These are phyloP conservation scores for Starmerella davenportii DNA, from an alignment of 805 yeast genomes.

Conservation along the genomic window DNA sequence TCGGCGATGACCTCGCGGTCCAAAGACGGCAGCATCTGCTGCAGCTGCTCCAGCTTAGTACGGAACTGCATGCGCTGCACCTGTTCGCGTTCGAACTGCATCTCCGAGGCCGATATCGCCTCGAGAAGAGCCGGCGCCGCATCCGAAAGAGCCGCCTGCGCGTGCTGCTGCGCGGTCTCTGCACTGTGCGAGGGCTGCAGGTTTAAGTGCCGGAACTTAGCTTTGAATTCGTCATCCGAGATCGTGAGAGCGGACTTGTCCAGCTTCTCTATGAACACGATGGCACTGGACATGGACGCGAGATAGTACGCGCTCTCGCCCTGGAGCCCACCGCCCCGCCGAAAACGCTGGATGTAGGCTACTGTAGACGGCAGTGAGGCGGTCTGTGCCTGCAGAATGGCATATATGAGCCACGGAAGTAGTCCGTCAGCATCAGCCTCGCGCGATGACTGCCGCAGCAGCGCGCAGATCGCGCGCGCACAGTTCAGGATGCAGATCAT, in stretches of 20 bases:
- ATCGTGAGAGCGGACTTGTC: conserved; percentile 42
- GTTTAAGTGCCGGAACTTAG: conserved; percentile 4
- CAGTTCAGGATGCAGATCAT: conserved; percentile 78
- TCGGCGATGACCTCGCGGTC: conserved; percentile 55
- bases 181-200: conserved; percentile 2
- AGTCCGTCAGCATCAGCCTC: conserved; percentile 87
- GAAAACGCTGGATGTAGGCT: conserved; percentile 66
- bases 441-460: conserved; percentile 46
- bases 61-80: conserved; percentile 17
- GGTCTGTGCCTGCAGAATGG: conserved; percentile 53
- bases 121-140: neutral
- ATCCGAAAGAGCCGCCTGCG: neutral
- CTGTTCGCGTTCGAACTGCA: conserved; percentile 33
- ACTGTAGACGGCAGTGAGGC: conserved; percentile 55
- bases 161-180: neutral
- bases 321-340: conserved; percentile 52
- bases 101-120: conserved; percentile 27
- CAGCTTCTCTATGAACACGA: conserved; percentile 54
- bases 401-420: conserved; percentile 71
- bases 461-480: conserved; percentile 81
- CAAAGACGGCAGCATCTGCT: conserved; percentile 57
- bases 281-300: conserved; percentile 79
- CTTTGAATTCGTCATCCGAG: conserved; percentile 35
- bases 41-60: conserved; percentile 23
- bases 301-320: conserved; percentile 89